These are phyloP conservation scores for Hirschioporus abietinus DNA, from an alignment of 768 basidiomycete genomes.

Conservation along the genomic window DNA sequence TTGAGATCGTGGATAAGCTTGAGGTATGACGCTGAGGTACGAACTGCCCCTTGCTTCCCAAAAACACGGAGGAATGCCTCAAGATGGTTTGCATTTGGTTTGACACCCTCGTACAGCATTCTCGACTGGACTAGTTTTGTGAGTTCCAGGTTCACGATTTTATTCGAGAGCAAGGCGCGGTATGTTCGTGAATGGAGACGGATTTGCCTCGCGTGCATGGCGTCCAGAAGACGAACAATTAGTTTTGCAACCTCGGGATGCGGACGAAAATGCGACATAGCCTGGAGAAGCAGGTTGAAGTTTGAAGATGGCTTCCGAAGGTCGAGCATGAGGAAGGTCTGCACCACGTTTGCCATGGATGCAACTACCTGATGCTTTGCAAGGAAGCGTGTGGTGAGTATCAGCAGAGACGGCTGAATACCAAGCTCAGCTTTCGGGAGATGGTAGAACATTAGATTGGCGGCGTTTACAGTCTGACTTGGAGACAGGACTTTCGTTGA, in stretches of 20 bases:
- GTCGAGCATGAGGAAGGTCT: slow-evolving; percentile 23
- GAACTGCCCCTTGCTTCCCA: slow-evolving; percentile 37
- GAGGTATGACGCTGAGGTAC: slow-evolving; percentile 35
- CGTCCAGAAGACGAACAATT: slow-evolving; percentile 35
- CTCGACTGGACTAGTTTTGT: slow-evolving; percentile 39
- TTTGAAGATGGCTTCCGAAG: slow-evolving; percentile 19
- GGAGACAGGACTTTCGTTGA: slow-evolving; percentile 41
- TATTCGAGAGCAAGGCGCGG: slow-evolving; percentile 40
- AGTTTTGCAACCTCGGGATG: slow-evolving; percentile 35
- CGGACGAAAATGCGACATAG: slow-evolving; percentile 38
- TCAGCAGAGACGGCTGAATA: slow-evolving; percentile 38
- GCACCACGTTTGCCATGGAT: slow-evolving; percentile 39
- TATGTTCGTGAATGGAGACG: slow-evolving; percentile 38
- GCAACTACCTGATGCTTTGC: slow-evolving; percentile 43
- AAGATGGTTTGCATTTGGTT: slow-evolving; percentile 38
- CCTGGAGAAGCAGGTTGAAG: slow-evolving; percentile 52
- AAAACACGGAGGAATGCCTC: slow-evolving; percentile 46
- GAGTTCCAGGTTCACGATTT: slow-evolving; percentile 46
- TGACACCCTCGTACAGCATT: slow-evolving; percentile 35
- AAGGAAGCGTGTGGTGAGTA: slow-evolving; percentile 43
- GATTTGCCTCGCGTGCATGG: slow-evolving; percentile 44
- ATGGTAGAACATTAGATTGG: slow-evolving; percentile 40
- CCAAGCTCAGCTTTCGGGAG: slow-evolving; percentile 26
- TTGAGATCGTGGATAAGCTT: slow-evolving; percentile 30
- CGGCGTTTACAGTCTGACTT: slow-evolving; percentile 36